A percentile compares a stretch with the other conserved stretches of the same genome.
Conservation (phyloP, 805 yeast species). For the Saccharomycopsis oosterbeekiorum region DNA sequence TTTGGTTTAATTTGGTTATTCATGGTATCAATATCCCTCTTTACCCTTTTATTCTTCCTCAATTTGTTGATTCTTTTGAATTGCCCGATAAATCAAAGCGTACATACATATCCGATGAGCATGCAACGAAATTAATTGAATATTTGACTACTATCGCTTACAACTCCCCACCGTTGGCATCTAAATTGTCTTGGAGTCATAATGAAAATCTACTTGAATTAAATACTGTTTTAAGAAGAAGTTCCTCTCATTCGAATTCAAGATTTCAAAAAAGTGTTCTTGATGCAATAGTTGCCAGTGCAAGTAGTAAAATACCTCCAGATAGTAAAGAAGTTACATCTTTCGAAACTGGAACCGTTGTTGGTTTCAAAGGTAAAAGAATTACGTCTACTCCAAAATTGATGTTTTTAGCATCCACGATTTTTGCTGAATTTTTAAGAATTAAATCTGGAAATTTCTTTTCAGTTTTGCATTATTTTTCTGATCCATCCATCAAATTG, state of each 20-base stretch:
- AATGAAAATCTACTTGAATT: conserved; percentile 88
- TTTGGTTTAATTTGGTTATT: conserved; percentile 90
- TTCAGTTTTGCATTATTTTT: conserved; percentile 63
- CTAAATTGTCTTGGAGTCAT: conserved; percentile 68
- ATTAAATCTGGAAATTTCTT: conserved; percentile 76
- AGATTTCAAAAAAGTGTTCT: conserved; percentile 63
- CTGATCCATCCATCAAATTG: conserved; percentile 73
- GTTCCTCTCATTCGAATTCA: conserved; percentile 73
- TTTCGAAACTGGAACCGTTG: conserved; percentile 1
- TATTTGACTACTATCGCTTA: conserved; percentile 61
- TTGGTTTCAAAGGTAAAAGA: conserved; percentile 4
- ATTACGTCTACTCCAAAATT: conserved; percentile 41
- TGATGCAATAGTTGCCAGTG: conserved; percentile 21
- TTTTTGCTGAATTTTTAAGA: conserved; percentile 69
- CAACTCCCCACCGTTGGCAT: conserved; percentile 79
- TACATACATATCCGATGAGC: not conserved
- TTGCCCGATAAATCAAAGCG: conserved; percentile 5
- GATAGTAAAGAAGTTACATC: not conserved
- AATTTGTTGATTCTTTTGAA: conserved; percentile 3
- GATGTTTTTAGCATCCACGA: conserved; percentile 79
- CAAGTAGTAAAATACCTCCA: not conserved
- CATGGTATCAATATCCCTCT: conserved; percentile 70
- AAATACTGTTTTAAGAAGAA: conserved; percentile 82
- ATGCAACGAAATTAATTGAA: conserved; percentile 29
- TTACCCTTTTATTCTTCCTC: conserved; percentile 5